phyloP scores from a whole-genome alignment of 352 stramenopile species.

The Globisporangium spinosum region DNA sequence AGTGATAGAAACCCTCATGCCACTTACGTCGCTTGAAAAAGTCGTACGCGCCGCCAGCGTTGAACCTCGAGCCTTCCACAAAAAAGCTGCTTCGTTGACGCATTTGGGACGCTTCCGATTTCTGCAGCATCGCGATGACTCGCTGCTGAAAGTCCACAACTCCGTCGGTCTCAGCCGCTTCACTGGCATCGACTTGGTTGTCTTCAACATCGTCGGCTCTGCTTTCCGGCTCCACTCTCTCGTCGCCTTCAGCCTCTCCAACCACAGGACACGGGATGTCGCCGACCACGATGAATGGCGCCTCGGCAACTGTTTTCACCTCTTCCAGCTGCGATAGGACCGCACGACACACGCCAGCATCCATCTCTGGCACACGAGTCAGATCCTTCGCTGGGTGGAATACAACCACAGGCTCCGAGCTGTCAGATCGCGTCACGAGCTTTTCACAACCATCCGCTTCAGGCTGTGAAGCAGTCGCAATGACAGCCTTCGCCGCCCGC shows the following conservation, averaged over 20 bases:
- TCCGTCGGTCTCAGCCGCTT: slow-evolving; percentile 5
- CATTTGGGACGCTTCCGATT: slow-evolving; percentile 41
- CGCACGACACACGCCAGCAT: slow-evolving; percentile 45
- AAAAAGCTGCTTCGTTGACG: slow-evolving; percentile 48
- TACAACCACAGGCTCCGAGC: slow-evolving; percentile 25
- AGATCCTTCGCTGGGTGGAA: slow-evolving; percentile 42
- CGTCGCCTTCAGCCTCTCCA: slow-evolving; percentile 11
- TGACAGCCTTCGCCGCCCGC: slow-evolving; percentile 3
- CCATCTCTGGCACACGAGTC: slow-evolving; percentile 29
- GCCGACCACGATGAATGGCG: slow-evolving; percentile 48
- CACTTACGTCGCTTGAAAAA: slow-evolving; percentile 73
- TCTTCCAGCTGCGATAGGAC: slow-evolving; percentile 56
- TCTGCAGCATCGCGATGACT: slow-evolving; percentile 48
- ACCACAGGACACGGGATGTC: slow-evolving; percentile 57
- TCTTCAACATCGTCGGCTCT: background rate
- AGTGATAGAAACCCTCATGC: background rate
- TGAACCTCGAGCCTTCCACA: slow-evolving; percentile 44
- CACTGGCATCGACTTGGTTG: background rate
- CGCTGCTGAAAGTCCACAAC: slow-evolving; percentile 48
- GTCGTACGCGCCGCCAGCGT: slow-evolving; percentile 51
- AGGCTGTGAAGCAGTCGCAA: slow-evolving; percentile 7
- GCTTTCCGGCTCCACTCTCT: background rate
- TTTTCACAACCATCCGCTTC: slow-evolving; percentile 25
- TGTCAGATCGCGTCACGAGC: slow-evolving; percentile 13
- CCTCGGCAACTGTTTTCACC: slow-evolving; percentile 22